Base-by-base conservation (phyloP, 345 rosid species). In the Geranium brycei region DNA sequence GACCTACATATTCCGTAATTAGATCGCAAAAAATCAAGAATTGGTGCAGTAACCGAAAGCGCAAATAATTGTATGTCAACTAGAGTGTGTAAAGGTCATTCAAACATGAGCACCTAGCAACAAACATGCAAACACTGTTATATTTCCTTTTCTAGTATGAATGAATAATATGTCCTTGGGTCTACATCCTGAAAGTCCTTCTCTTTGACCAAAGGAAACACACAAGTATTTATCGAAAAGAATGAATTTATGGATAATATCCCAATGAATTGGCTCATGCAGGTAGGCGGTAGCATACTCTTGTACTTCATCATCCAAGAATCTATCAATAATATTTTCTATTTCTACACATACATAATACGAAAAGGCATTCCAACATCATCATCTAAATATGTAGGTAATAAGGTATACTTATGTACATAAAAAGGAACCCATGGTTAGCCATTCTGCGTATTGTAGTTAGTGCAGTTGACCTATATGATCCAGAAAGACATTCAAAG, bases 1-100 rank as follows among this genome's bases (percentile, higher is more conserved):
- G 61, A 89, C 95, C 98, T 91, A 77, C n/a, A 78, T 66, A 55
- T 47, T 47, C 53, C 53, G 15, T 6, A 47, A 47, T 8, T 47
- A 47, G 53, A 47, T 47, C 7, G 53, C 53, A 64, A 32, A 18
- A 57, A 32, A 17, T 8, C 18, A 7, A 60, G 17, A 1, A 59
- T 32, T 64, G 60, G 32, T 61, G 61, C 66, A 68, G 35, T 15
- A 56, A 35, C 17, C 56, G 10, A 47, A 35, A 47, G 14, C 53
- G n/a, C 16, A 57, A 57, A 57, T 16, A 7, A 16, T 17, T 8
- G n/a, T 18, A 16, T 4, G 19, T 57, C 59, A 57, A n/a, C 59
- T 57, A 57, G 41, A 35, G 16, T 57, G 59, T 5, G n/a, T 47
- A 47, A 4, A 13, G 0, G 53, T 47, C 14, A 47, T 47, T 47